Evolutionary conservation across 2,329 filamentous ascomycete species (phyloP), one percentile per base, ranked within the genome.

Genomic region (Hypoxylon sp.): DNA sequence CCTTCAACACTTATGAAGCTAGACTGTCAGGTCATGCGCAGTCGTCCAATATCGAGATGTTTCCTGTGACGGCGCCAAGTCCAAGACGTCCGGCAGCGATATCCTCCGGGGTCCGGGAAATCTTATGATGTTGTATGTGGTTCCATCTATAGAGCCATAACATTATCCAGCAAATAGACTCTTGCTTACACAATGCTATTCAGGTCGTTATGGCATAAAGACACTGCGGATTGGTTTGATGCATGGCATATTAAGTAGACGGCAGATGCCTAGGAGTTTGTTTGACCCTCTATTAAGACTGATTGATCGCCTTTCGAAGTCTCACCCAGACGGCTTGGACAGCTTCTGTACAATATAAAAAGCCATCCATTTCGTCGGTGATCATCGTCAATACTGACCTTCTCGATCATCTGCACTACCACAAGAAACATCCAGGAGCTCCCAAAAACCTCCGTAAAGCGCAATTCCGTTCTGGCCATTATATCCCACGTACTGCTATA

Each of bases 101-200:
- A 37, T 66, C 23, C 52, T 51, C 53, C 66, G 39, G 55, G 50
- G 54, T 32, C 30, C 23, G 23, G 46, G 21, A 16, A 57, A 51
- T 61, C 63, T 66, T 69, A 68, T 56, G 53, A 69, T 61, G 52
- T 53, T 55, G 52, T 23, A 63, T 61, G 66, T 61, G 48, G 55
- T 51, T 63, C 63, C 55, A 63, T 66, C 37, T 11, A 52, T 56
- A 63, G 48, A 46, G 50, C 45, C 34, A 34, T 50, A 39, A 53
- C 29, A 23, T 43, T 16, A 30, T 25, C 48, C 30, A 46, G 21
- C 39, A 53, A 45, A 52, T 46, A 58, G 25, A 19, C 16, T 37
- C 37, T 19, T 51, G 16, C 19, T 23, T 19, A 39, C 47, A n/a
- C 27, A 41, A 19, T 12, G 34, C 25, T 39, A 27, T 25, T 46